phyloP scores from a whole-genome alignment of 1,139 yeast species.

The Keqinozyma sinolaborantium region DNA sequence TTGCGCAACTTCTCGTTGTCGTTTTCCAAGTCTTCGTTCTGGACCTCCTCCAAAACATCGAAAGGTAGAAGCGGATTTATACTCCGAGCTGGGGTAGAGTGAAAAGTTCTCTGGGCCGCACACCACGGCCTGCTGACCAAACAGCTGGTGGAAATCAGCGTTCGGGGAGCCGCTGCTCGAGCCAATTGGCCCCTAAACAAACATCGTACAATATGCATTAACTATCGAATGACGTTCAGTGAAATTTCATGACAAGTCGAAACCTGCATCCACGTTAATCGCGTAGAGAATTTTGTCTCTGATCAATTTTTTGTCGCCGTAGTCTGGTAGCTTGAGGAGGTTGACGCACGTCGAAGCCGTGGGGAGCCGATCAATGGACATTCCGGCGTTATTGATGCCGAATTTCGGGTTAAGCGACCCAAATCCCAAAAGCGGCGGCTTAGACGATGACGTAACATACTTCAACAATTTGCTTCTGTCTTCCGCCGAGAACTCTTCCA shows the following conservation, averaged over 20 bases:
- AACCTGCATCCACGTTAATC: constrained; percentile 78
- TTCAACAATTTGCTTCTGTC: constrained; percentile 66
- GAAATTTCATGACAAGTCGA: constrained; percentile 55
- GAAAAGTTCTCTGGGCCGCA: too few relatives aligned
- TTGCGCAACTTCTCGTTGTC: constrained; percentile 21
- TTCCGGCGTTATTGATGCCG: constrained; percentile 75
- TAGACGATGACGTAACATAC: constrained; percentile 87
- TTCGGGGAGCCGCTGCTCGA: too few relatives aligned
- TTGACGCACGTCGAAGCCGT: constrained; percentile 94
- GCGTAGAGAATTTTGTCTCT: constrained; percentile 68
- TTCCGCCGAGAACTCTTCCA: constrained; percentile 60
- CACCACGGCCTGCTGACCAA: too few relatives aligned
- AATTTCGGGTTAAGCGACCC: constrained; percentile 69
- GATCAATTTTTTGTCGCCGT: constrained; percentile 55
- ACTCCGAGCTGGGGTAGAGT: constrained; percentile 3
- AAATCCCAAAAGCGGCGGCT: constrained; percentile 91
- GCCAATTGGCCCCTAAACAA: too few relatives aligned
- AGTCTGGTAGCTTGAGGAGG: constrained; percentile 80
- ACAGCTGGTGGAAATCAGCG: too few relatives aligned
- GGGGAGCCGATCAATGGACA: constrained; percentile 57
- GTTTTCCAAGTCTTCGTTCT: constrained; percentile 26
- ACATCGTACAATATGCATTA: too few relatives aligned
- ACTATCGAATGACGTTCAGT: too few relatives aligned
- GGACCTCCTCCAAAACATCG: constrained; percentile 28
- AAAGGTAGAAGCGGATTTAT: constrained; percentile 30